These are phyloP conservation scores for Pythium plurisporium DNA, from an alignment of 352 stramenopile species.

Conservation along the genomic window DNA sequence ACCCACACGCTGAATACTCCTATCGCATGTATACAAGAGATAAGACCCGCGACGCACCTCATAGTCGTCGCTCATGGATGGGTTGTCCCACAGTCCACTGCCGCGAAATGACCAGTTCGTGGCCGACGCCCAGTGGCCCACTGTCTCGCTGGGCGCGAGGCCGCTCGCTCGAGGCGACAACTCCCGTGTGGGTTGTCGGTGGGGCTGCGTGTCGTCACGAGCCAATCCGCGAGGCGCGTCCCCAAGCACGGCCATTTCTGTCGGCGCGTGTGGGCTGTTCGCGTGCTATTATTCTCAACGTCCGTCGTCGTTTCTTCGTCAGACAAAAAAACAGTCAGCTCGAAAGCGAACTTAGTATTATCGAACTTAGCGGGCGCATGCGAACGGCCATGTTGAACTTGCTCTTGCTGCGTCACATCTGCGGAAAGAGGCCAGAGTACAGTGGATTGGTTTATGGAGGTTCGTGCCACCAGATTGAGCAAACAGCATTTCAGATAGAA, in stretches of 20 bases:
- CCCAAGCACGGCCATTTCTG: constrained; percentile 5
- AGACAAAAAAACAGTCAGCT: background rate
- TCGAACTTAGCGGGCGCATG: background rate
- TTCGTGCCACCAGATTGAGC: constrained; percentile 7
- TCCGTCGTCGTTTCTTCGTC: constrained; percentile 1
- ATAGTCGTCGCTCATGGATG: constrained; percentile 5
- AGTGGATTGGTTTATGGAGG: constrained; percentile 4
- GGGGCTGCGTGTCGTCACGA: background rate
- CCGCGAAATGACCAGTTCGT: constrained; percentile 2
- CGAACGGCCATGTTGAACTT: constrained; percentile 25
- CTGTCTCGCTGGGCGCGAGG: background rate
- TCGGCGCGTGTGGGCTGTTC: no score
- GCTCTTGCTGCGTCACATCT: background rate
- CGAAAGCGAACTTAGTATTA: constrained; percentile 7
- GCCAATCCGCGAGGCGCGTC: background rate
- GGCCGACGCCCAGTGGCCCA: constrained; percentile 7
- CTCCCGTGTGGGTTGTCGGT: background rate
- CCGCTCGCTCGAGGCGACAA: background rate
- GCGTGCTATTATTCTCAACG: no score
- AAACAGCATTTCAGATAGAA: background rate
- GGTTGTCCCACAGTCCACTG: background rate
- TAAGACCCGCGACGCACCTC: constrained; percentile 6
- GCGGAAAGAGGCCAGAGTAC: no score
- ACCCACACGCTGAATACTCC: background rate
- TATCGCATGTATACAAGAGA: background rate